Base-by-base conservation (phyloP, 179 eudicot species). In the Beta macrorhiza region DNA sequence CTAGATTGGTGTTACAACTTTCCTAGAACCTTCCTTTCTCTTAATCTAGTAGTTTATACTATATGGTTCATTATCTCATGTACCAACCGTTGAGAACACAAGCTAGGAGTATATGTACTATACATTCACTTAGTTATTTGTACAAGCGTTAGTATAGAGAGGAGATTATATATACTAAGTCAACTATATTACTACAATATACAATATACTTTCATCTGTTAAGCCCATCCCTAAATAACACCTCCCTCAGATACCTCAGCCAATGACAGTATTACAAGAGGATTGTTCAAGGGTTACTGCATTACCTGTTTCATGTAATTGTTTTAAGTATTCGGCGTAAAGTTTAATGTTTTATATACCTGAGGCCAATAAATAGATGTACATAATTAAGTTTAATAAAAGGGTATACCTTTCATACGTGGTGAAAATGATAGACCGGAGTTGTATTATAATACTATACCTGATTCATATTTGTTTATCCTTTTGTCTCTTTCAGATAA, bases 191-290 rank as follows among this genome's bases (percentile, higher is more conserved):
- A 70, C 9, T 67, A 11, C 75, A 72, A 19, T 7, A 65, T 65
- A 72, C 75, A 72, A 45, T 7, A 65, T 65, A 72, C 0, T n/a
- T 45, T 0, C 0, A 51, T 56, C 64, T 9, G 85, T 79, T 82
- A 68, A 76, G 74, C 37, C 37, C 84, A 84, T 80, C 89, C 89
- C 86, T 81, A 78, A 57, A 77, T 87, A 78, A 5, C 29, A 75
- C 89, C 89, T 87, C 57, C 89, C 87, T 81, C 78, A 78, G 82
- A 45, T 84, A 81, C 59, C 61, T 32, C 59, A 70, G 62, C 20
- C 56, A 49, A 71, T 52, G 76, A 57, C 58, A 78, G 79, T 55
- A 68, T 49, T 67, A 67, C 25, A 29, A 74, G 10, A 58, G 58
- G 59, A 47, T 73, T 72, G 76, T 78, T 83, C 74, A 73, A 44